Conservation (phyloP, 495 filamentous ascomycete species). For the Daldinia childiae region DNA sequence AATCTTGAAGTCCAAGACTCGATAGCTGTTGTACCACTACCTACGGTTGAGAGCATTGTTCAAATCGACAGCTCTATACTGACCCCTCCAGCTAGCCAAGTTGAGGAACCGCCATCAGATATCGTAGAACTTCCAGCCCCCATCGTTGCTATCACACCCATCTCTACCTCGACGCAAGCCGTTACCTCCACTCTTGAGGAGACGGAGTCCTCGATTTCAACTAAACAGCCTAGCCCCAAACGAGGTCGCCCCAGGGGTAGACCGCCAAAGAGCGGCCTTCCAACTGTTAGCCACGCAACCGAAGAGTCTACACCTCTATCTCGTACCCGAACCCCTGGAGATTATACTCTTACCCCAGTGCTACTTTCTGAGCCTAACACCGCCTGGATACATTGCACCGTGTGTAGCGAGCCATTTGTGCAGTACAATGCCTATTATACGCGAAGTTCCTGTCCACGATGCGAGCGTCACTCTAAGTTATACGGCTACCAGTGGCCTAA, state of each 20-base stretch:
- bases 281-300: background rate
- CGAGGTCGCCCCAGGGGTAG: conserved; percentile 37
- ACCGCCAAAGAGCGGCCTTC: conserved; percentile 18
- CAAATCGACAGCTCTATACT: background rate
- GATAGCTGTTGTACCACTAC: conserved; percentile 35
- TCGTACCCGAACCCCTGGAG: conserved; percentile 69
- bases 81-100: conserved; percentile 12
- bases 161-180: background rate
- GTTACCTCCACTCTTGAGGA: background rate
- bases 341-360: conserved; percentile 77
- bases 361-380: conserved; percentile 77
- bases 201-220: background rate
- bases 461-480: conserved; percentile 93
- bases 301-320: conserved; percentile 41
- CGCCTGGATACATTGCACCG: conserved; percentile 87
- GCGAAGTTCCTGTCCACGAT: conserved; percentile 83
- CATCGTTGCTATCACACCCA: background rate
- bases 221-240: conserved; percentile 13
- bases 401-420: conserved; percentile 82
- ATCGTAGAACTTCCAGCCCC: conserved; percentile 7
- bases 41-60: conserved; percentile 16
- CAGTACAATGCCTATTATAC: conserved; percentile 88
- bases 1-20: conserved; percentile 29
- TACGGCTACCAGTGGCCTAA: conserved; percentile 97
- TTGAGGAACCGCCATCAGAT: conserved; percentile 11